Conservation (phyloP, 2,329 filamentous ascomycete genomes). For the Fusarium sp. region DNA sequence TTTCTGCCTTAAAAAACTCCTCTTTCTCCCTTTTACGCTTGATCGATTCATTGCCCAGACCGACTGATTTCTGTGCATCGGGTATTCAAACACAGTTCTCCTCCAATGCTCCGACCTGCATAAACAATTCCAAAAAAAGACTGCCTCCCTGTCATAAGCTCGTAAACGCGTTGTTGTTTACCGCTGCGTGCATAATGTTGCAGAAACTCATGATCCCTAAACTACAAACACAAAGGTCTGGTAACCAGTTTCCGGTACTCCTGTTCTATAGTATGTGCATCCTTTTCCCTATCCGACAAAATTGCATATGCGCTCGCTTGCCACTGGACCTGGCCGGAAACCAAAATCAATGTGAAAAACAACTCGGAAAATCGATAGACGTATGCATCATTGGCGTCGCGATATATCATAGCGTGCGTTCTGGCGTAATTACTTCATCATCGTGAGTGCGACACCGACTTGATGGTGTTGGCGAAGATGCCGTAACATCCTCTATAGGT, state of each 20-base stretch:
- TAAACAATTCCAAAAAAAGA: slow-evolving; percentile 27
- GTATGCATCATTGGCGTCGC: background rate
- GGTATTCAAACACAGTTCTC: slow-evolving; percentile 35
- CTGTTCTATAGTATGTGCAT: slow-evolving; percentile 38
- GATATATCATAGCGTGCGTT: slow-evolving; percentile 26
- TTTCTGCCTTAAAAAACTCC: background rate
- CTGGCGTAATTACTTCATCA: slow-evolving; percentile 31
- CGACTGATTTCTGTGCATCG: background rate
- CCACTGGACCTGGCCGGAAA: slow-evolving; percentile 19
- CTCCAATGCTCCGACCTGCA: slow-evolving; percentile 26
- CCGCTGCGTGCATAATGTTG: slow-evolving; percentile 20
- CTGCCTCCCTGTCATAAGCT: slow-evolving; percentile 18
- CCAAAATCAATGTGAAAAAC: slow-evolving; percentile 23
- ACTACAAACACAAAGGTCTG: slow-evolving; percentile 30
- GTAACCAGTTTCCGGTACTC: slow-evolving; percentile 29
- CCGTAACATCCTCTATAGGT: background rate
- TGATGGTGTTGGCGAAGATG: background rate
- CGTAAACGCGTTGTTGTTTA: slow-evolving; percentile 31
- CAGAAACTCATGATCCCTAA: slow-evolving; percentile 9
- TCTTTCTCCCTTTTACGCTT: slow-evolving; percentile 1
- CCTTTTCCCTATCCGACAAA: slow-evolving; percentile 29
- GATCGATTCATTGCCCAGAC: background rate
- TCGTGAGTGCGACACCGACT: slow-evolving; percentile 14
- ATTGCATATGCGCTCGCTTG: slow-evolving; percentile 35
- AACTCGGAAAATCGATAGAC: slow-evolving; percentile 36